Percentiles rank a stretch among this genome's conserved stretches.
Evolutionary conservation across 345 rosid genomes (phyloP).

Genomic region (Rhodamnia argentea): DNA sequence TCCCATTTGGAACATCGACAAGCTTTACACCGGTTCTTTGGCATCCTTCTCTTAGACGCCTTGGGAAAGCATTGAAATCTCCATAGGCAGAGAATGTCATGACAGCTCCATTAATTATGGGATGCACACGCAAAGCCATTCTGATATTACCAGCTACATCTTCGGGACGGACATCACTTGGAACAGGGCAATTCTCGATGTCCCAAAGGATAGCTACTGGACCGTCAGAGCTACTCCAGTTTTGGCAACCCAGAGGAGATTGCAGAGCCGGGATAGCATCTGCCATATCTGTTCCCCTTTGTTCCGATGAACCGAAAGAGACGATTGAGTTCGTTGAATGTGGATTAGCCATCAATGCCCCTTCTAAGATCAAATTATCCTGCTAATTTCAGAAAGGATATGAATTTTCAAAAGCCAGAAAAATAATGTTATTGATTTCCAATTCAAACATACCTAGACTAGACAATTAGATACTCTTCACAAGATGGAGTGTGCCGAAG

Average conservation of each 20-base stretch:
- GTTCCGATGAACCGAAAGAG: conserved; percentile 14
- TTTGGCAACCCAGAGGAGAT: conserved; percentile 19
- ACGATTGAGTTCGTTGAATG: conserved; percentile 14
- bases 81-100: conserved; percentile 85
- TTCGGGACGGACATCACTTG: conserved; percentile 85
- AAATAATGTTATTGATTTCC: background rate
- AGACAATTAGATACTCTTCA: background rate
- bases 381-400: background rate
- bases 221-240: conserved; percentile 33
- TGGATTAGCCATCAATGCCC: conserved; percentile 19
- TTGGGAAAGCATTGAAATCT: conserved; percentile 90
- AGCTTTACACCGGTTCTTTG: conserved; percentile 96
- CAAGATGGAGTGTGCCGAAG: background rate
- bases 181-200: conserved; percentile 90
- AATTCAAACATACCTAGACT: background rate
- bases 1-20: conserved; percentile 89
- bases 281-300: conserved; percentile 3
- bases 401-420: background rate
- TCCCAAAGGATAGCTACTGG: conserved; percentile 93
- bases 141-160: conserved; percentile 88
- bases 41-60: conserved; percentile 91
- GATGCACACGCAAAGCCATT: conserved; percentile 86
- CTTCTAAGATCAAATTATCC: background rate
- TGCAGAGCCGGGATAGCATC: conserved; percentile 23
- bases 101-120: conserved; percentile 68